Base-by-base conservation (phyloP, 257 asterid genomes). In the Misopates orontium region DNA sequence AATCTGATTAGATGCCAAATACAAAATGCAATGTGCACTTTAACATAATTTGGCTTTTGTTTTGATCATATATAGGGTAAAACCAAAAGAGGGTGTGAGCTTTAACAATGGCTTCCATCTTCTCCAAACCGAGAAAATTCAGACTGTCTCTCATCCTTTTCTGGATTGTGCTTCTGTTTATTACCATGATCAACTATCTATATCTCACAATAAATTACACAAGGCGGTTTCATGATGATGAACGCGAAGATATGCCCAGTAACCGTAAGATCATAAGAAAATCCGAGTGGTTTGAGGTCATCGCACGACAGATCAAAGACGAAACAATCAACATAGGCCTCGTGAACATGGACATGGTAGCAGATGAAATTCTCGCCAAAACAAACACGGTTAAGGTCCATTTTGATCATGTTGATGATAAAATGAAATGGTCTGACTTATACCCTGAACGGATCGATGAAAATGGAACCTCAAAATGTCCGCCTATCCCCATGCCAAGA, bases 401-500 rank as follows among this genome's bases (percentile, higher is more conserved):
- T 25, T 91, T 83, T 60, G 73, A 74, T 0, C 81, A 28, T 0
- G 83, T 79, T 8, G 73, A 66, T 9, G 71, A 80, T 57, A 62
- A 64, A 13, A 58, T 91, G 9, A 64, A 47, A 17, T 89, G 98
- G 96, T 64, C 65, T 0, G 78, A 86, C 39, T 58, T 89, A 19
- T 83, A 82, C 13, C 96, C 92, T 0, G 90, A 79, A 60, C 80
- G 79, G 79, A 74, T 82, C 5, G 62, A 79, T 50, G 90, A 83
- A 67, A 71, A 44, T 2, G 41, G 41, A 24, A 69, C 69, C 13
- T 66, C 86, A 4, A 76, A 70, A 2, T 91, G 98, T 62, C 98
- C 95, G 0, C 56, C 75, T 31, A 78, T 91, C 39, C 92, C 95
- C 1, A 82, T 89, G 95, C 98, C 98, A 5, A 53, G 16, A 42